phyloP scores from a whole-genome alignment of 208 protist genomes.

The Cochliopodium minus region DNA sequence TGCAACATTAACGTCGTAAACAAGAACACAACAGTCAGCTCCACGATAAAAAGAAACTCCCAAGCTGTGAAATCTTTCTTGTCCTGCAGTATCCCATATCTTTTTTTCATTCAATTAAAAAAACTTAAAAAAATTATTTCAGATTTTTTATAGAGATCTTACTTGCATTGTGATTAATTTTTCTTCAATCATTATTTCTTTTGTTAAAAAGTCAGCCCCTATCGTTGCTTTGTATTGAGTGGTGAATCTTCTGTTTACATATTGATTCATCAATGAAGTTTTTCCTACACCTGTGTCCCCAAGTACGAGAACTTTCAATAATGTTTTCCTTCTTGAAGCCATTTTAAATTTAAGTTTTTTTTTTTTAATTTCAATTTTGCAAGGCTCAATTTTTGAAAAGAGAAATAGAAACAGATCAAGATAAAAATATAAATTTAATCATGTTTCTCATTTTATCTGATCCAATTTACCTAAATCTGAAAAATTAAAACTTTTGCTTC shows the following conservation, averaged over 20 bases:
- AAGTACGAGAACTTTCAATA: conserved; percentile 70
- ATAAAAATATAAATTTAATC: no score
- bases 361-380: no score
- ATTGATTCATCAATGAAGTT: conserved; percentile 68
- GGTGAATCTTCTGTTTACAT: conserved; percentile 63
- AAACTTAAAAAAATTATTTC: no score
- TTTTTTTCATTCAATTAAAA: no score
- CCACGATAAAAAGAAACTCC: conserved; percentile 94
- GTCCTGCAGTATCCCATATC: conserved; percentile 80
- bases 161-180: conserved; percentile 83
- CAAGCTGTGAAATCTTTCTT: conserved; percentile 96
- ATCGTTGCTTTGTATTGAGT: conserved; percentile 97
- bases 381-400: no score
- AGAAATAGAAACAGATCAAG: no score
- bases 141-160: no score
- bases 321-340: not conserved
- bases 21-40: conserved; percentile 83
- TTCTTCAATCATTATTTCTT: conserved; percentile 87
- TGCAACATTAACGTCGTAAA: conserved; percentile 3
- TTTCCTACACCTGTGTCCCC: conserved; percentile 74
- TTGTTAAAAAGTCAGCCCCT: conserved; percentile 95
- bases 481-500: no score
- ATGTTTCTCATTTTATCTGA: no score
- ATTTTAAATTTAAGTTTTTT: no score
- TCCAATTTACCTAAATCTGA: no score